Base-by-base conservation (phyloP, 306 rosid species). In the Gynostemma pentaphyllum region DNA sequence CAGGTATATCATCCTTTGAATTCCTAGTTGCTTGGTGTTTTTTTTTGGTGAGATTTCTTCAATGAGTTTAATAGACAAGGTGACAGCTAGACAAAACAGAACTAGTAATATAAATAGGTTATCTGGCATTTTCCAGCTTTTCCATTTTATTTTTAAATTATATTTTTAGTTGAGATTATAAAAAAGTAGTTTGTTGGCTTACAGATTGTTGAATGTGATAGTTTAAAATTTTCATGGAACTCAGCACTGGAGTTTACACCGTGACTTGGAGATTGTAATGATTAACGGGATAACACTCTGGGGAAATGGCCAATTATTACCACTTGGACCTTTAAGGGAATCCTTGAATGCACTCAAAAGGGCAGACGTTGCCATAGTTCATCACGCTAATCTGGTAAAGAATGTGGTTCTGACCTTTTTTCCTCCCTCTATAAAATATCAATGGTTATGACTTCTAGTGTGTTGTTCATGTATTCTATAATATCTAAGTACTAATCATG, bases 271-370 rank as follows among this genome's bases (percentile, higher is more conserved):
- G 72, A 78, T 92, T 67, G 87, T 86, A 64, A 86, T 92, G 98
- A 74, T 91, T 55, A 92, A 88, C 9, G 98, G 94, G 72, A 71
- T 88, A 67, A 80, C 79, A 68, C 80, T 80, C 26, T 88, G 89
- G 95, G 96, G 96, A 15, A 83, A 84, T 75, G 60, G 69, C 56
- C 84, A 69, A 55, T 77, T 85, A 14, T 34, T 83, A 71, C 98
- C 98, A 18, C 85, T 75, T 65, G 98, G 98, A 73, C 98, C 98
- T 21, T 71, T 92, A 70, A 86, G 96, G 82, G 98, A 92, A 75
- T 84, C 98, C 45, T 73, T 84, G 69, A 63, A 64, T 51, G 92
- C 85, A 5, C 92, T 92, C 56, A 45, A 50, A 59, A 84, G 84
- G 45, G 98, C 96, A 22, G 90, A 85, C 76, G 76, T 67, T 45